A percentile compares a stretch with the other conserved stretches of the same genome.
phyloP scores from a whole-genome alignment of 2,329 filamentous ascomycete genomes.

The Aulographum hederae region DNA sequence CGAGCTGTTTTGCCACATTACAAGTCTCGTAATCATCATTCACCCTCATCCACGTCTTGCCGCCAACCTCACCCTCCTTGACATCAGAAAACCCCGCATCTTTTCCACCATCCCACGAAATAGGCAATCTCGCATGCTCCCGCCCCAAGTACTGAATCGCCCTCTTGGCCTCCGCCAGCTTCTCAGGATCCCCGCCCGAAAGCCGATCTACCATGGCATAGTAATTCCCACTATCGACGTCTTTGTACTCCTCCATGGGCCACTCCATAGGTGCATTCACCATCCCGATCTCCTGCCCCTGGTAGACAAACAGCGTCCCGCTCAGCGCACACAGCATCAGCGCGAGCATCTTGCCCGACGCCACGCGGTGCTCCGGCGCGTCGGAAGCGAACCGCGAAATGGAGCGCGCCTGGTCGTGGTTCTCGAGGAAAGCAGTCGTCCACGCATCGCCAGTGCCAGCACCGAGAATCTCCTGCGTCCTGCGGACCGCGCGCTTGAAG shows the following conservation, averaged over 20 bases:
- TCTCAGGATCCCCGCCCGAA: constrained; percentile 12
- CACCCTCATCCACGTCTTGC: constrained; percentile 50
- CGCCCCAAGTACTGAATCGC: constrained; percentile 41
- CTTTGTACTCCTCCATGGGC: constrained; percentile 41
- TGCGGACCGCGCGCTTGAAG: constrained; percentile 3
- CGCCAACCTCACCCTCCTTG: too few species aligned
- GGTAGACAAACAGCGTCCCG: constrained; percentile 40
- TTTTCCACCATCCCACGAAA: constrained; percentile 46
- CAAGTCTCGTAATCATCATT: constrained; percentile 43
- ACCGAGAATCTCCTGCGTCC: constrained; percentile 25
- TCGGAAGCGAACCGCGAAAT: constrained; percentile 34
- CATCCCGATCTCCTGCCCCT: constrained; percentile 45
- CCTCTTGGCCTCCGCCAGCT: constrained; percentile 20
- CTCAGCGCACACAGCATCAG: constrained; percentile 28
- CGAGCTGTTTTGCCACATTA: constrained; percentile 40
- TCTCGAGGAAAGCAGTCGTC: constrained; percentile 43
- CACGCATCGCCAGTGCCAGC: constrained; percentile 25
- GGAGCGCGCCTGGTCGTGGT: constrained; percentile 41
- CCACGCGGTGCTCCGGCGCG: constrained; percentile 22
- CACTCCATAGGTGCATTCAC: constrained; percentile 32
- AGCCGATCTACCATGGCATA: constrained; percentile 7
- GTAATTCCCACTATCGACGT: constrained; percentile 34
- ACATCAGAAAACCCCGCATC: constrained; percentile 47
- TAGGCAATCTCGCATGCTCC: constrained; percentile 53
- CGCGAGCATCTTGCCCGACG: constrained; percentile 34